Evolutionary conservation across 208 protist genomes (phyloP).

Genomic region (Novymonas esmeraldas): DNA sequence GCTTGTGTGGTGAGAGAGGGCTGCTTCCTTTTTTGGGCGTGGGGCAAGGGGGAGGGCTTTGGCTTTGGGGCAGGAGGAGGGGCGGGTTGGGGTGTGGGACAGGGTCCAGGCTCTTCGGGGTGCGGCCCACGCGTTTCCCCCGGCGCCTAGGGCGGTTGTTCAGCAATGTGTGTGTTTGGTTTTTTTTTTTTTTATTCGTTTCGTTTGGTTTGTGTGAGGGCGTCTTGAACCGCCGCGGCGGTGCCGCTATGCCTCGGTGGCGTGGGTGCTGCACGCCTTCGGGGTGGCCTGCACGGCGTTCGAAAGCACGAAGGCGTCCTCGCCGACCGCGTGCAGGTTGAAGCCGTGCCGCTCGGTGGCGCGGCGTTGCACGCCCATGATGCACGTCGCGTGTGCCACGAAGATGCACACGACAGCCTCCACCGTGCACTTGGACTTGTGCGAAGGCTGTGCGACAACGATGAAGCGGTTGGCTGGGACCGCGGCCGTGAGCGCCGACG

Average conservation of each 20-base stretch:
- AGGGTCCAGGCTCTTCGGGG: no score
- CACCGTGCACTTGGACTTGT: slow-evolving; percentile 28
- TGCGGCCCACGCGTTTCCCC: no score
- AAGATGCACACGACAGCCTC: slow-evolving; percentile 52
- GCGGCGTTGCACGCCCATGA: slow-evolving; percentile 69
- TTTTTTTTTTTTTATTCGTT: background rate
- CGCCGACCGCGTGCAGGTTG: slow-evolving; percentile 72
- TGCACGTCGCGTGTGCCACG: slow-evolving; percentile 77
- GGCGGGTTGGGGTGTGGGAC: no score
- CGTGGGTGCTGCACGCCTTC: no score
- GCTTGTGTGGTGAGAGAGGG: no score
- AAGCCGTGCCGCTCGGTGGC: slow-evolving; percentile 54
- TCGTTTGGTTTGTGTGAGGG: background rate
- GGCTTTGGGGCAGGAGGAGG: no score
- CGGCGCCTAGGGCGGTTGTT: no score
- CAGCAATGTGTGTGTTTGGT: no score
- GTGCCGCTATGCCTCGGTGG: no score
- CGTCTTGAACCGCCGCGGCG: no score
- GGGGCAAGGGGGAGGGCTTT: no score
- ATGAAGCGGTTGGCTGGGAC: slow-evolving; percentile 85
- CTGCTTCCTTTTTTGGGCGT: no score
- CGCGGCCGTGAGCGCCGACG: slow-evolving; percentile 42
- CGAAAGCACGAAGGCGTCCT: slow-evolving; percentile 56
- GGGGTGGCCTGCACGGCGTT: slow-evolving; percentile 29
- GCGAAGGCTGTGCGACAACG: slow-evolving; percentile 41